A percentile compares a stretch with the other conserved stretches of the same genome.
Evolutionary conservation across 75 land plant species (phyloP).

Genomic region (Pinus albicaulis): DNA sequence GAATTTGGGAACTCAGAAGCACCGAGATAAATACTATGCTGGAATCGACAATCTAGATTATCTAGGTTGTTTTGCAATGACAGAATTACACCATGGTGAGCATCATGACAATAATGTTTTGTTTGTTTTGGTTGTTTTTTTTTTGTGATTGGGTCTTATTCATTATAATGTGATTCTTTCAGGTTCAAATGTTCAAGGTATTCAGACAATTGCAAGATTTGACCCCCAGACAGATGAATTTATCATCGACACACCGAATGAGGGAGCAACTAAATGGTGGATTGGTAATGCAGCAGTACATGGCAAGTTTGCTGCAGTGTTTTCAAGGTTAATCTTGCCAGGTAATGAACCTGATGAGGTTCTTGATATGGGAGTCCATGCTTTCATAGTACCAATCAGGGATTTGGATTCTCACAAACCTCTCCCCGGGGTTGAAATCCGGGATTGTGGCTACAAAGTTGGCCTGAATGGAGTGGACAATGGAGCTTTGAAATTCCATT

Average conservation of each 20-base stretch:
- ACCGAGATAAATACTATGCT: slow-evolving; percentile 82
- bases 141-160: neutral
- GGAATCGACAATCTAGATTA: slow-evolving; percentile 80
- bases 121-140: neutral
- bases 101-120: neutral
- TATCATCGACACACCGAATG: slow-evolving; percentile 89
- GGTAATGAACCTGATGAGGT: slow-evolving; percentile 37
- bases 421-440: slow-evolving; percentile 92
- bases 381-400: slow-evolving; percentile 95
- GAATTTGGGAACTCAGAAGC: slow-evolving; percentile 92
- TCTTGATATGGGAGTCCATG: slow-evolving; percentile 95
- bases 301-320: slow-evolving; percentile 98
- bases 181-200: slow-evolving; percentile 98
- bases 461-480: slow-evolving; percentile 98
- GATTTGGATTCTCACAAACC: slow-evolving; percentile 69
- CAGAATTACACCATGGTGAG: slow-evolving; percentile 98
- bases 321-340: slow-evolving; percentile 80
- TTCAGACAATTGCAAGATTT: slow-evolving; percentile 87
- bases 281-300: slow-evolving; percentile 98
- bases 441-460: slow-evolving; percentile 94
- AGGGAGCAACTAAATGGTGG: slow-evolving; percentile 99
- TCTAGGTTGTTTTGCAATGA: slow-evolving; percentile 98
- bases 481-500: slow-evolving; percentile 77
- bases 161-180: neutral
- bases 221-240: slow-evolving; percentile 83